phyloP scores from a whole-genome alignment of 441 rosid species.

The Adansonia grandidieri region DNA sequence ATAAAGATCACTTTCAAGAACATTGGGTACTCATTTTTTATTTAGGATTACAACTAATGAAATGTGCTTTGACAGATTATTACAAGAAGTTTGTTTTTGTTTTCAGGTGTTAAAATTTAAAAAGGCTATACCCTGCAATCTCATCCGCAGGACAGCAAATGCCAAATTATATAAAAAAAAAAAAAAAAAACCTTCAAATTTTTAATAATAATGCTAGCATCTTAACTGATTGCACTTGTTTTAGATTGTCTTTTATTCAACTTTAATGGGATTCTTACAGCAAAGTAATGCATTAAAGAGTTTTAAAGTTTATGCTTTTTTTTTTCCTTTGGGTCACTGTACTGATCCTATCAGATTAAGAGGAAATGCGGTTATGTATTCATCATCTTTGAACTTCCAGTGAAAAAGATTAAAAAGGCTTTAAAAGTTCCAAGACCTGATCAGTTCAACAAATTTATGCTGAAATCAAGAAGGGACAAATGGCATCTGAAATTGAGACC shows the following conservation, averaged over 20 bases:
- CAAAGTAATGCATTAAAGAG: conserved; percentile 8
- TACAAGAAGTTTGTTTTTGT: neutral
- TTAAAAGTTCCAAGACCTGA: neutral
- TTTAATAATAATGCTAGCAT: neutral
- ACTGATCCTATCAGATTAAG: neutral
- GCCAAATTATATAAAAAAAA: neutral
- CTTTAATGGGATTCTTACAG: conserved; percentile 15
- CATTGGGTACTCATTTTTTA: neutral
- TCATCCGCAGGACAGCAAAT: neutral
- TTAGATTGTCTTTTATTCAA: neutral
- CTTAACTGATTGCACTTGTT: neutral
- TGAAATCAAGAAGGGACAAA: neutral
- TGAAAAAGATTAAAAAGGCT: neutral
- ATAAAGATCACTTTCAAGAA: conserved; percentile 19
- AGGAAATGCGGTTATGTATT: neutral
- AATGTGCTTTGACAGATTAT: conserved; percentile 1
- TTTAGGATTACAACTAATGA: conserved; percentile 2
- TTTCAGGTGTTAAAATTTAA: neutral
- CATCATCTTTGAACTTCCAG: neutral
- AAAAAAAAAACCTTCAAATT: neutral
- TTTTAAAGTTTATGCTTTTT: neutral
- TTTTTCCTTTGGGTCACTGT: neutral
- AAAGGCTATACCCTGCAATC: neutral
- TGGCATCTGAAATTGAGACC: too few species aligned
- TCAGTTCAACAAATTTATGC: neutral